Conservation (phyloP, 106 monocot species). For the Phalaenopsis equestris region DNA sequence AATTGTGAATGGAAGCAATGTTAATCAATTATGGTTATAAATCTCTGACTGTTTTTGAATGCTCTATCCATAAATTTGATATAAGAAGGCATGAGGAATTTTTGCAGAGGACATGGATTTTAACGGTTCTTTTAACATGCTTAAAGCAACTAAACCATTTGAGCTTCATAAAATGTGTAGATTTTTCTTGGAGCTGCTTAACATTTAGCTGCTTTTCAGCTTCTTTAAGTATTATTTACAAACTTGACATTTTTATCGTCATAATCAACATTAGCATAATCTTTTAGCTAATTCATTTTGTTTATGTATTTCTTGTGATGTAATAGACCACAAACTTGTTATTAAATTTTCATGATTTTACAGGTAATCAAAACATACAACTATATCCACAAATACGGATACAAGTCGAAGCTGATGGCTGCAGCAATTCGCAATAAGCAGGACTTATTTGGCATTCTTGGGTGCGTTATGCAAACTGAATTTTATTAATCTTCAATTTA, state of each 20-base stretch:
- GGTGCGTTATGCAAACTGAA: slow-evolving; percentile 25
- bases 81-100: background rate
- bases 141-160: background rate
- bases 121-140: background rate
- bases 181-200: background rate
- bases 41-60: background rate
- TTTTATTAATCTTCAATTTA: background rate
- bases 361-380: slow-evolving; percentile 87
- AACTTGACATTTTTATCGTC: too few species aligned
- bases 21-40: background rate
- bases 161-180: background rate
- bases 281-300: background rate
- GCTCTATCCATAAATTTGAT: background rate
- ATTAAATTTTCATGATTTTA: background rate
- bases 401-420: slow-evolving; percentile 94
- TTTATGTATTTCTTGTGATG: background rate
- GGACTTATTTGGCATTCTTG: slow-evolving; percentile 83
- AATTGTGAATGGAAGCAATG: background rate
- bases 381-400: slow-evolving; percentile 87
- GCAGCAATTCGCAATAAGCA: slow-evolving; percentile 98
- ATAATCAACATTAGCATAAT: too few species aligned
- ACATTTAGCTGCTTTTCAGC: background rate
- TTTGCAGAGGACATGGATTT: too few species aligned
- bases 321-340: background rate
- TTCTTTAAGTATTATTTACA: background rate